Base-by-base conservation (phyloP, 495 filamentous ascomycete species). In the Cercophora samala region DNA sequence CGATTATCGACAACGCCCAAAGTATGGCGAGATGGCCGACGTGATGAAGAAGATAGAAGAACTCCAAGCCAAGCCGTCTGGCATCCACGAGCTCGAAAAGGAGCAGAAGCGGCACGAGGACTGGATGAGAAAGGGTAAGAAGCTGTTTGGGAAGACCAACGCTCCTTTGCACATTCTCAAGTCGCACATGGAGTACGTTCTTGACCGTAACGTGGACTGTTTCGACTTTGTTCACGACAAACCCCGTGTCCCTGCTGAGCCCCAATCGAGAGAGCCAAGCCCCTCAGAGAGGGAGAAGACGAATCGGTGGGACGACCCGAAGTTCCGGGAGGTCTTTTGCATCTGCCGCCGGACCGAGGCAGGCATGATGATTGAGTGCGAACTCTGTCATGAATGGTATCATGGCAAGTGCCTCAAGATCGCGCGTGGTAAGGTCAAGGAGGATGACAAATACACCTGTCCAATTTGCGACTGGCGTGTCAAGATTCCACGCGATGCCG, bases 281-380 rank as follows among this genome's bases (percentile, higher is more conserved):
- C 93, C 60, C 29, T 62, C 93, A 0, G 89, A 90, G 17, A 78
- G 85, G 15, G 84, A 88, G 17, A 83, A 69, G 54, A 58, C 69
- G 5, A 76, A 76, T 55, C 75, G 78, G 29, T 85, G 81, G 79
- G 83, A 85, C 42, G 82, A 85, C 21, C 78, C 81, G 6, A 72
- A 77, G 60, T 81, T 82, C 61, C 72, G 91, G 53, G 93, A 97
- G 76, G 93, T 97, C 3, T 99, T 98, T 77, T 99, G 95, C 78
- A 96, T 99, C 71, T 99, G 95, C 78, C 88, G 95, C 64, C 89
- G 89, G 66, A 88, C 90, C 19, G 95, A 99, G 76, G 92, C 94
- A 46, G 95, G 95, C 23, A 94, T 97, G 90, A 99, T 99, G 95
- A 97, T 99, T 69, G 95, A 99, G 75, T 99, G 95, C 78, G 94